Conservation (phyloP, 768 basidiomycete species). For the Leccinellum albellum region DNA sequence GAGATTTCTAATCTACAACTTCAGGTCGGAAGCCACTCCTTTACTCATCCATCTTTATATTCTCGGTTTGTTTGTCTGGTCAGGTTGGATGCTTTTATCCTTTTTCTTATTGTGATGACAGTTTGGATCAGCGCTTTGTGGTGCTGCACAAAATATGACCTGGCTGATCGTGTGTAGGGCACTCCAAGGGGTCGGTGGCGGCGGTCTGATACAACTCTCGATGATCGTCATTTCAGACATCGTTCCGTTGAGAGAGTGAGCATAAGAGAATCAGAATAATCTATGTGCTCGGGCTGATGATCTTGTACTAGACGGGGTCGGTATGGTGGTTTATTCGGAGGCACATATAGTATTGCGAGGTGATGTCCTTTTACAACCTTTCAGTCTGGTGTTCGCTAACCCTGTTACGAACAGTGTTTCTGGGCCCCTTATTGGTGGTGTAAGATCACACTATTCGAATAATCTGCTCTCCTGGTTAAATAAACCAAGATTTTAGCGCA, state of each 20-base stretch:
- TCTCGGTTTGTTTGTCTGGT: conserved; percentile 48
- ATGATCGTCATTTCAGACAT: conserved; percentile 82
- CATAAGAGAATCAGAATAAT: background rate
- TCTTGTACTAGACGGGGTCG: background rate
- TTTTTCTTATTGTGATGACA: conserved; percentile 25
- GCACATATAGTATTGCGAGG: background rate
- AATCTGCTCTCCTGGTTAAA: background rate
- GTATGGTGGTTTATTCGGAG: background rate
- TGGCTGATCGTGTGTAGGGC: conserved; percentile 77
- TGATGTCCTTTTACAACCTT: background rate
- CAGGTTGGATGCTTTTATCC: background rate
- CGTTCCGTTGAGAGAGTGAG: conserved; percentile 72
- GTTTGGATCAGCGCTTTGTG: conserved; percentile 78
- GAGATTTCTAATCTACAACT: background rate
- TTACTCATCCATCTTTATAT: conserved; percentile 57
- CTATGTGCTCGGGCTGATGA: background rate
- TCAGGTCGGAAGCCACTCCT: conserved; percentile 65
- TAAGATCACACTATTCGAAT: conserved; percentile 33
- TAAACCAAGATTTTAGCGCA: conserved; percentile 57
- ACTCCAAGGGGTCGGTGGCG: conserved; percentile 80
- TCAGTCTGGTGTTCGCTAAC: conserved; percentile 29
- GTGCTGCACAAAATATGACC: conserved; percentile 71
- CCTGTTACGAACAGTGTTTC: conserved; percentile 42
- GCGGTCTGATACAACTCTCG: conserved; percentile 70
- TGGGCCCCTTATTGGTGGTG: conserved; percentile 81